phyloP scores from a whole-genome alignment of 306 rosid species.

The Citrullus mucosospermus region DNA sequence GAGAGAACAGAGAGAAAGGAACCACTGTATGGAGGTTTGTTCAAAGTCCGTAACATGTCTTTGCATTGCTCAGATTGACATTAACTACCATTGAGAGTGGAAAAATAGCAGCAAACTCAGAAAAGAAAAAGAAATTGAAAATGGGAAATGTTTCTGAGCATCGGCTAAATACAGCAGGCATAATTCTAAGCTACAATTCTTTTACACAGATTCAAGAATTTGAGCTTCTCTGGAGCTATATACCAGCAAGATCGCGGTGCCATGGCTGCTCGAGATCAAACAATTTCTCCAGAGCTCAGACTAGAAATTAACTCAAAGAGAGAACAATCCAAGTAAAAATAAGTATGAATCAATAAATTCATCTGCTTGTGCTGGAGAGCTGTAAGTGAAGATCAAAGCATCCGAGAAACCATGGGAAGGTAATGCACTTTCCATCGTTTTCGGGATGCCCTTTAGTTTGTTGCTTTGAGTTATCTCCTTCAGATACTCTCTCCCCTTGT shows the following conservation, averaged over 20 bases:
- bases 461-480: conserved; percentile 1
- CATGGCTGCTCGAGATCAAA: not conserved
- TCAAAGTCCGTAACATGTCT: not conserved
- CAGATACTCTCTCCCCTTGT: conserved; percentile 15
- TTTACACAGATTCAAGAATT: conserved; percentile 3
- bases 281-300: conserved; percentile 36
- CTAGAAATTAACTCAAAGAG: conserved; percentile 34
- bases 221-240: not conserved
- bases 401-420: conserved; percentile 17
- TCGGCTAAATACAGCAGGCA: conserved; percentile 1
- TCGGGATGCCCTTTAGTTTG: conserved; percentile 7
- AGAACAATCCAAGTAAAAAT: conserved; percentile 32
- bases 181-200: not conserved
- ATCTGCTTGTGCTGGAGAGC: conserved; percentile 23
- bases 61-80: not conserved
- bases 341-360: conserved; percentile 61
- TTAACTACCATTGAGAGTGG: not conserved
- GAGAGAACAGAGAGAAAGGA: not conserved
- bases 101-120: not conserved
- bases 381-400: conserved; percentile 17
- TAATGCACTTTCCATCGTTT: conserved; percentile 16
- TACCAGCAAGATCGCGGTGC: not conserved
- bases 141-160: conserved; percentile 4
- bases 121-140: not conserved
- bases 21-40: not conserved